These are phyloP conservation scores for Rhizoclosmatium sp. DNA, from an alignment of 192 early-diverging fungal genomes.

Conservation along the genomic window DNA sequence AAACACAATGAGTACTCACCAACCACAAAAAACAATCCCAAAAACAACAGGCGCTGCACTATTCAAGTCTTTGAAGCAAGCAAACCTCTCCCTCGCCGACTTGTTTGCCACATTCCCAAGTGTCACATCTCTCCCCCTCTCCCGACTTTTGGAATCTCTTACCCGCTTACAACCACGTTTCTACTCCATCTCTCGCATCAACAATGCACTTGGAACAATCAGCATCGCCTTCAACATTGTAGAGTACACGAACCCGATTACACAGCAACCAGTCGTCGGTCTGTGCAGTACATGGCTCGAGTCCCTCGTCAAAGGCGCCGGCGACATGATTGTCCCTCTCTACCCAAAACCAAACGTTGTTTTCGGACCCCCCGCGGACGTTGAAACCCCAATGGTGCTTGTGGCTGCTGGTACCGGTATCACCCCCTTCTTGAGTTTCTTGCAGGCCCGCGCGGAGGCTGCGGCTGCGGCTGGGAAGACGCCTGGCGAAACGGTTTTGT, in stretches of 20 bases:
- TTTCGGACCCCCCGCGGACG: conserved; percentile 73
- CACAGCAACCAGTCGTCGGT: conserved; percentile 53
- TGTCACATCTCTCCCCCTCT: conserved; percentile 69
- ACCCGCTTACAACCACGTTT: conserved; percentile 84
- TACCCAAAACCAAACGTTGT: conserved; percentile 46
- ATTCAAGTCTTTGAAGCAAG: conserved; percentile 34
- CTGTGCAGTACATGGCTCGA: conserved; percentile 88
- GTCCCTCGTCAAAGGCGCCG: conserved; percentile 55
- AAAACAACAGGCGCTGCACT: conserved; percentile 51
- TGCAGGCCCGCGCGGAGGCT: conserved; percentile 54
- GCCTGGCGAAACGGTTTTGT: conserved; percentile 60
- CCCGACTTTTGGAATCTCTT: conserved; percentile 77
- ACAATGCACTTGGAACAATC: conserved; percentile 51
- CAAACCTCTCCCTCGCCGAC: conserved; percentile 77
- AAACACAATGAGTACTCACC: not conserved
- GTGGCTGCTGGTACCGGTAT: conserved; percentile 95
- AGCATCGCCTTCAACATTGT: conserved; percentile 91
- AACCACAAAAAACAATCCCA: not conserved
- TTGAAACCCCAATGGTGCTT: conserved; percentile 76
- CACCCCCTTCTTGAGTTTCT: conserved; percentile 91
- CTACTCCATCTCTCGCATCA: conserved; percentile 84
- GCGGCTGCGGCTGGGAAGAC: conserved; percentile 46
- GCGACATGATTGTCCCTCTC: conserved; percentile 34
- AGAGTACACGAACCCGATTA: conserved; percentile 47
- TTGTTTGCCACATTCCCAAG: conserved; percentile 81